Conservation (phyloP, 2,329 filamentous ascomycete species). For the Stylonectria norvegica region DNA sequence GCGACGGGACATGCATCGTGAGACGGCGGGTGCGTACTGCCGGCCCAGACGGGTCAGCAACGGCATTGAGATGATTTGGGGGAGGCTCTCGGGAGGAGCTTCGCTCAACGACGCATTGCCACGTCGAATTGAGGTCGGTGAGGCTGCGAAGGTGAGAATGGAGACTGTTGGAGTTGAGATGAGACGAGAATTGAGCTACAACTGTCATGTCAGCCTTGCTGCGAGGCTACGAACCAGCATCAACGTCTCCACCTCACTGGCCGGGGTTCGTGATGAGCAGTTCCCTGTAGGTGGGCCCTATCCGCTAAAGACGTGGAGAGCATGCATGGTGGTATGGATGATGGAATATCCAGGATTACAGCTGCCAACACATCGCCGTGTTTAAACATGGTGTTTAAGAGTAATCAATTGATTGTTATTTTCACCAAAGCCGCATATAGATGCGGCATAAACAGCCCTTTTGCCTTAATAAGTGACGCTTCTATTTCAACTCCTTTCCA, state of each 20-base stretch:
- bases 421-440: no score
- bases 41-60: slow-evolving; percentile 9
- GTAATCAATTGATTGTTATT: no score
- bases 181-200: not conserved
- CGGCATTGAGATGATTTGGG: slow-evolving; percentile 4
- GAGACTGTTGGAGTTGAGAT: not conserved
- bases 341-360: no score
- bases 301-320: no score
- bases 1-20: slow-evolving; percentile 13
- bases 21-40: slow-evolving; percentile 1
- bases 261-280: no score
- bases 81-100: not conserved
- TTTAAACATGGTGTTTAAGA: no score
- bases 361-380: no score
- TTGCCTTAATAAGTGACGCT: no score
- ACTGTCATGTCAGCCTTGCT: slow-evolving; percentile 18
- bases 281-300: no score
- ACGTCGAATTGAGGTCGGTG: not conserved
- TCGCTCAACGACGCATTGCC: not conserved
- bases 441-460: no score
- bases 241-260: slow-evolving; percentile 1
- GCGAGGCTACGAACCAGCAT: slow-evolving; percentile 15
- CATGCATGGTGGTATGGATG: no score
- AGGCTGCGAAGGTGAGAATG: not conserved
- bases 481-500: no score